Base-by-base conservation (phyloP, 805 yeast species). In the Saturnispora serradocipensis region DNA sequence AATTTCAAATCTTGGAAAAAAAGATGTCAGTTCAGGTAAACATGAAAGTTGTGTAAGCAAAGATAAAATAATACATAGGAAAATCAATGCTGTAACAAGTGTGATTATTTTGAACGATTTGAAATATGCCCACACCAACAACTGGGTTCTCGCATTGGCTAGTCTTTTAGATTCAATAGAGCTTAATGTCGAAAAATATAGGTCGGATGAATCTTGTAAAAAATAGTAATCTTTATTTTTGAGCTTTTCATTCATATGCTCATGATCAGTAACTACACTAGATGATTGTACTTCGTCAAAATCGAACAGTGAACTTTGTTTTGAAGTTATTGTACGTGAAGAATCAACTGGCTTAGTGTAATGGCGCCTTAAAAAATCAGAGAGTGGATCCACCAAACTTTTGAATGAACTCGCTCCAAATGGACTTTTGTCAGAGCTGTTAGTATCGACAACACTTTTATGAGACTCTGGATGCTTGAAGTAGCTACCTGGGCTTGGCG, bases 1-100 rank as follows among this genome's bases (percentile, higher is more conserved):
- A 22, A 78, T 58, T 22, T 71, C 69, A 25, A 71, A 61, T 45
- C 74, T 78, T 0, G 83, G 78, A 30, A 68, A 49, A 56, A 79
- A 75, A 10, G 61, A 48, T 5, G 60, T 58, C 2, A 64, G 52
- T 27, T 55, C 53, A 7, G 60, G 58, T 35, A 65, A 55, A 53
- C 79, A 75, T 0, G 77, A 57, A 40, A 61, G 54, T 36, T 59
- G 56, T 9, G 56, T 55, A 6, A 63, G 30, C 6, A 60, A 48
- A 11, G 58, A 54, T 15, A 58, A 47, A 5, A 64, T 45, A 5
- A 67, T 61, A 24, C 63, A 59, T 22, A 59, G 28, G 44, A 64
- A 65, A 59, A 61, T 53, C 20, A 64, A 42, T 5, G 61, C 32
- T 9, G 64, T 53, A 8, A 62, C 42, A 4, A 63, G 22, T 9